Base-by-base conservation (phyloP, 2,329 filamentous ascomycete species). In the Myrmaecium sp. region DNA sequence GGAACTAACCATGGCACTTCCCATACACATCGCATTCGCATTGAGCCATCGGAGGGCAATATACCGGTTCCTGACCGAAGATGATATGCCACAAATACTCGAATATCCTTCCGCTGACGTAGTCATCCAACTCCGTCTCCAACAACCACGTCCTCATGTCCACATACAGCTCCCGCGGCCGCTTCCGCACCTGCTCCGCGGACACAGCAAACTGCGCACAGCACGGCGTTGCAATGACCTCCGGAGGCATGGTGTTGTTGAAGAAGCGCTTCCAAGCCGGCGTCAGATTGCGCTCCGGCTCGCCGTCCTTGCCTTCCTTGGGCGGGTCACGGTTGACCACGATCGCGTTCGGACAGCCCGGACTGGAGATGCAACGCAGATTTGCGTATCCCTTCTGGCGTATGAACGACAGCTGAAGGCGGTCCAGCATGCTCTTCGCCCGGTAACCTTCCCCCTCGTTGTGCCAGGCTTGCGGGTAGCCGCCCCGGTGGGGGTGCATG, bases 291-390 rank as follows among this genome's bases (percentile, higher is more conserved):
- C 26, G 17, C 23, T 39, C 36, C 6, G 28, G 30, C 12, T 29
- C 23, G 12, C 33, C 30, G 23, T 37, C 30, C 18, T n/a, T 20
- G 7, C 7, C n/a, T 3, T 25, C 29, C 23, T 35, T 28, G 9
- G 39, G 32, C 2, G 38, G 34, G 5, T 45, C 33, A 20, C 36
- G 35, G 11, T 44, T 41, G 1, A 46, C 49, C 11, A 48, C 39
- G n/a, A 55, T 37, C 24, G 48, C 52, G 5, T 41, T 44, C 8
- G 52, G 54, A 30, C 54, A 58, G 11, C 53, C 52, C 1, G 49
- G 43, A 16, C 38, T 33, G 20, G 38, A 36, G 9, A 44, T 40
- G 37, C 55, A 59, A 8, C 47, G 43, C 17, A 59, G 38, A 28
- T 52, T 52, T 3, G 49, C 49, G 30, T 51, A 58, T 10, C 55